Conservation (phyloP, 768 basidiomycete genomes). For the Fomitopsis serialis region DNA sequence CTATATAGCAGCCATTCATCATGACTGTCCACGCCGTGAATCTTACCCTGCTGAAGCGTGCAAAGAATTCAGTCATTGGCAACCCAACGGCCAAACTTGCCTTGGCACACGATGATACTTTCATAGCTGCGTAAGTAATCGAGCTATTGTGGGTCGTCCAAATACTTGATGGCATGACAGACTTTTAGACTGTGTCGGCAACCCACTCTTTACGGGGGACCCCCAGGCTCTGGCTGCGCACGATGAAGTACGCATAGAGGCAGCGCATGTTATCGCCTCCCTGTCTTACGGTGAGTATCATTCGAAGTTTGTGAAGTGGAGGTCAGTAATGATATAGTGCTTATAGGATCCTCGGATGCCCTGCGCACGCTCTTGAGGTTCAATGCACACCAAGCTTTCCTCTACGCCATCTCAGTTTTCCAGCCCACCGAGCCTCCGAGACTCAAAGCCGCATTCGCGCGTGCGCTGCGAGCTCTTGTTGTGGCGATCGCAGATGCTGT, state of each 20-base stretch:
- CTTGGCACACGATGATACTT: constrained; percentile 49
- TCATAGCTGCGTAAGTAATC: constrained; percentile 55
- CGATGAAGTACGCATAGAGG: constrained; percentile 60
- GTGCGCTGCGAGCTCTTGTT: constrained; percentile 57
- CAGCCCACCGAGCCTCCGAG: constrained; percentile 30
- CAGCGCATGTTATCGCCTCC: constrained; percentile 71
- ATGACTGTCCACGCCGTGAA: constrained; percentile 26
- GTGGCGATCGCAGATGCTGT: constrained; percentile 60
- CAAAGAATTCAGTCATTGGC: constrained; percentile 75
- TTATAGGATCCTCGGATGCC: constrained; percentile 54
- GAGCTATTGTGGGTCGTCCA: background rate
- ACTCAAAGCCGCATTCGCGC: constrained; percentile 53
- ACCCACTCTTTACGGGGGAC: constrained; percentile 26
- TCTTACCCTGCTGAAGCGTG: constrained; percentile 48
- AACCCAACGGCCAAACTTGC: constrained; percentile 68
- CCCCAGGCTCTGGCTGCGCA: constrained; percentile 28
- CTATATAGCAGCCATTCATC: background rate
- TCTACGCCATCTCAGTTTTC: constrained; percentile 55
- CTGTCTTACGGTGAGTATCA: constrained; percentile 53
- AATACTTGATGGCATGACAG: constrained; percentile 30
- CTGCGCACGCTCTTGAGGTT: constrained; percentile 50
- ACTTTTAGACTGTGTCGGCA: constrained; percentile 56
- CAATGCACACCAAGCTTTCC: constrained; percentile 53
- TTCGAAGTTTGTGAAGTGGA: too few relatives aligned
- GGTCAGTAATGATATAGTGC: too few relatives aligned